Conservation (phyloP, 2,329 filamentous ascomycete species). For the Arthrobotrys sphaeroides region DNA sequence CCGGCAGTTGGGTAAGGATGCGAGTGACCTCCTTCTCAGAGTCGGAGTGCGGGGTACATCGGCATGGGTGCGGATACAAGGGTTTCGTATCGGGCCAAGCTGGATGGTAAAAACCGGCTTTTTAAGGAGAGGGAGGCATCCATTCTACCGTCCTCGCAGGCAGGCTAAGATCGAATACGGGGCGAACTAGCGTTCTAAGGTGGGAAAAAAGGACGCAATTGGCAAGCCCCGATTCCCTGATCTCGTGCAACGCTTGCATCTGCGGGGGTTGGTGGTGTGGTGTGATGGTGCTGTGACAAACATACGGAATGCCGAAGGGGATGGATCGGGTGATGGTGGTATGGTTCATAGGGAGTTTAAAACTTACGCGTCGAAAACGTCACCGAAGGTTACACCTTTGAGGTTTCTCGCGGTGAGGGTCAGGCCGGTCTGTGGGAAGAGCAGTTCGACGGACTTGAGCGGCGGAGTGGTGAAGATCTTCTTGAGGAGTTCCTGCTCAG, state of each 20-base stretch:
- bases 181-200: neutral
- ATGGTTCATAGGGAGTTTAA: neutral
- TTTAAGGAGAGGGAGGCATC: neutral
- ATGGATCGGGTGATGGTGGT: slow-evolving; percentile 2
- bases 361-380: slow-evolving; percentile 76
- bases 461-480: slow-evolving; percentile 80
- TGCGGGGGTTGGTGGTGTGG: neutral
- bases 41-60: slow-evolving; percentile 18
- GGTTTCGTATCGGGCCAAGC: neutral
- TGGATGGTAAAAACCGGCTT: slow-evolving; percentile 16
- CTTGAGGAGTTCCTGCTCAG: slow-evolving; percentile 82
- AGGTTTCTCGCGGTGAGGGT: slow-evolving; percentile 89
- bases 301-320: slow-evolving; percentile 10
- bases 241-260: slow-evolving; percentile 14
- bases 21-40: slow-evolving; percentile 11
- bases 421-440: slow-evolving; percentile 81
- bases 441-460: slow-evolving; percentile 92
- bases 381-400: slow-evolving; percentile 96
- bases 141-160: neutral
- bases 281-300: slow-evolving; percentile 14
- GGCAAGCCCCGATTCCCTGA: neutral
- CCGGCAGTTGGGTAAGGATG: neutral
- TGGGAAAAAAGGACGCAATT: neutral
- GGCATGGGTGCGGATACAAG: slow-evolving; percentile 8
- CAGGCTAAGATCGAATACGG: slow-evolving; percentile 7